Conservation (phyloP, 257 asterid genomes). For the Schizonepeta tenuifolia region DNA sequence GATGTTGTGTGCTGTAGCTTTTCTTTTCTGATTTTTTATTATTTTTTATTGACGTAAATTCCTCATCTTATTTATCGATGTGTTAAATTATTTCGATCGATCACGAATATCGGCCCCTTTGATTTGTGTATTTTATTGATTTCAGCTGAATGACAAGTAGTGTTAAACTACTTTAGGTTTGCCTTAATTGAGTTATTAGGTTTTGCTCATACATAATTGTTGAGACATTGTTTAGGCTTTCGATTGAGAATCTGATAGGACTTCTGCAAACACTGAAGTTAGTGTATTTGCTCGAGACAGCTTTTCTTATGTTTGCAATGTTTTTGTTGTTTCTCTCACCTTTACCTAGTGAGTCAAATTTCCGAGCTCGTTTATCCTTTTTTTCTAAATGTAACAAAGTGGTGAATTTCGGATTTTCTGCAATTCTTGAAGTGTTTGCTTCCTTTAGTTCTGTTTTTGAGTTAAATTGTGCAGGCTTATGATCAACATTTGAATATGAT, state of each 20-base stretch:
- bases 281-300: background rate
- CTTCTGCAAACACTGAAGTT: background rate
- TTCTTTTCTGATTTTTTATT: background rate
- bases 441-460: background rate
- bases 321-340: too few species aligned
- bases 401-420: background rate
- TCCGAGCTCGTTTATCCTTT: too few species aligned
- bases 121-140: background rate
- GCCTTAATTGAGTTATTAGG: conserved; percentile 1
- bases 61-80: background rate
- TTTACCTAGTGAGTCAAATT: too few species aligned
- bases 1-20: too few species aligned
- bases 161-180: conserved; percentile 3
- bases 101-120: background rate
- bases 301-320: background rate
- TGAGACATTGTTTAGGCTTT: background rate
- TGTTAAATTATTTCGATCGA: background rate
- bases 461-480: conserved; percentile 71
- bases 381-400: background rate
- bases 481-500: conserved; percentile 99
- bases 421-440: background rate
- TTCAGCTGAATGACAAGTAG: background rate
- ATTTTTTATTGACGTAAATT: background rate
- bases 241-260: conserved; percentile 8
- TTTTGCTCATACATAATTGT: background rate